Conservation (phyloP, 2,329 filamentous ascomycete genomes). For the Colletotrichum trifolii region DNA sequence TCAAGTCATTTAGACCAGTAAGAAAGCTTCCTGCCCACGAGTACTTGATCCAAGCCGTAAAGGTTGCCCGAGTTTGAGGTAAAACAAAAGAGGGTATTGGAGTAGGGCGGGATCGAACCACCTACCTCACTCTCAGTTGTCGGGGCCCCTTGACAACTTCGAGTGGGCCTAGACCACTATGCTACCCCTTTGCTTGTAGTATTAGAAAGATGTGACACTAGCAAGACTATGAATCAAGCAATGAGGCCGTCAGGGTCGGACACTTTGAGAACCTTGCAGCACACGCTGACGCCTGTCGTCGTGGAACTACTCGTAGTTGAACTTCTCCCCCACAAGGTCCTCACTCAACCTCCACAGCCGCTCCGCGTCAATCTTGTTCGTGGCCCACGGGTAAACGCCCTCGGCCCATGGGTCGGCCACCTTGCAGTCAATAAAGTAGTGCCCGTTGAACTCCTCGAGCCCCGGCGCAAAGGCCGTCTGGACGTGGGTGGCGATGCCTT, state of each 20-base stretch:
- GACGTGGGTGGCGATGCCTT: conserved; percentile 44
- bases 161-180: too few relatives aligned
- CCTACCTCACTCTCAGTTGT: too few relatives aligned
- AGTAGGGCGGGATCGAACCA: too few relatives aligned
- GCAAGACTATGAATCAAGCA: background rate
- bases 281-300: background rate
- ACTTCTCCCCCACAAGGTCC: conserved; percentile 46
- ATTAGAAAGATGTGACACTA: background rate
- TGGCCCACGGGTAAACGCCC: conserved; percentile 44
- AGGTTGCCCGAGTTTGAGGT: too few relatives aligned
- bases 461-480: conserved; percentile 47
- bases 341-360: conserved; percentile 49
- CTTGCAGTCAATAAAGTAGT: conserved; percentile 44
- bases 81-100: too few relatives aligned
- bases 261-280: background rate
- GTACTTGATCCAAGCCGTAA: too few relatives aligned
- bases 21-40: background rate
- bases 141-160: too few relatives aligned
- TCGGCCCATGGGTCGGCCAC: conserved; percentile 41
- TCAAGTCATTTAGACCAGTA: too few relatives aligned
- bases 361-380: conserved; percentile 43
- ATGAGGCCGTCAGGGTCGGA: background rate
- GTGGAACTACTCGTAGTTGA: conserved; percentile 37
- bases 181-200: background rate
- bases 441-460: conserved; percentile 40